Evolutionary conservation across 2,329 filamentous ascomycete genomes (phyloP).

Genomic region (Pochonia chlamydosporia): DNA sequence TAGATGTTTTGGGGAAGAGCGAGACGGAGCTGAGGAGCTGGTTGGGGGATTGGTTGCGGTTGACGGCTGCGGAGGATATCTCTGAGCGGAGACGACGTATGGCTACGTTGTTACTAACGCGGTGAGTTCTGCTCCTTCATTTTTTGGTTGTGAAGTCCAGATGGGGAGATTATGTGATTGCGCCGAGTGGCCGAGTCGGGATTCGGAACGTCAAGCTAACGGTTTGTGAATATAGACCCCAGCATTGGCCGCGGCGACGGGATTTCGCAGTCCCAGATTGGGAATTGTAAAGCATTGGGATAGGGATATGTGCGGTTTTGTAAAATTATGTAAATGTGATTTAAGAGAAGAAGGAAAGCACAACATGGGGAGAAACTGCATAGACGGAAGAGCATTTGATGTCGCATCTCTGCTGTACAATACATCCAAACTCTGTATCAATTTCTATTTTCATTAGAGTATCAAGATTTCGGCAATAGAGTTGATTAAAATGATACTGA

Average conservation of each 20-base stretch:
- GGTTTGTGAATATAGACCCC: slow-evolving; percentile 20
- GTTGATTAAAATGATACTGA: no score
- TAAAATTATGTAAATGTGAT: not conserved
- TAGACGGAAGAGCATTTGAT: not conserved
- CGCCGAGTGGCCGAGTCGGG: not conserved
- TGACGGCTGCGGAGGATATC: slow-evolving; percentile 32
- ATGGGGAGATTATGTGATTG: not conserved
- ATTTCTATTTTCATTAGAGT: not conserved
- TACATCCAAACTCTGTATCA: not conserved
- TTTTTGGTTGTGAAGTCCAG: no score
- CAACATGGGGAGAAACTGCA: not conserved
- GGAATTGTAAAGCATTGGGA: slow-evolving; percentile 24
- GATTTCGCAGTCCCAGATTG: slow-evolving; percentile 37
- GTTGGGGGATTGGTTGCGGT: slow-evolving; percentile 43
- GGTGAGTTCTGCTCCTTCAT: slow-evolving; percentile 28
- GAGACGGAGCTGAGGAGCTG: slow-evolving; percentile 48
- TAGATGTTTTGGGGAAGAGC: slow-evolving; percentile 50
- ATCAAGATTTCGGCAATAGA: not conserved
- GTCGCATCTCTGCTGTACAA: not conserved
- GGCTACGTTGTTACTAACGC: slow-evolving; percentile 35
- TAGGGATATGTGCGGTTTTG: not conserved
- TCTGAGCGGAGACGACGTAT: slow-evolving; percentile 31
- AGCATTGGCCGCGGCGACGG: slow-evolving; percentile 34
- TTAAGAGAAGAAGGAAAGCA: not conserved
- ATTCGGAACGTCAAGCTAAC: slow-evolving; percentile 8